Evolutionary conservation across 768 basidiomycete genomes (phyloP).

Genomic region (Boletellus sp.): DNA sequence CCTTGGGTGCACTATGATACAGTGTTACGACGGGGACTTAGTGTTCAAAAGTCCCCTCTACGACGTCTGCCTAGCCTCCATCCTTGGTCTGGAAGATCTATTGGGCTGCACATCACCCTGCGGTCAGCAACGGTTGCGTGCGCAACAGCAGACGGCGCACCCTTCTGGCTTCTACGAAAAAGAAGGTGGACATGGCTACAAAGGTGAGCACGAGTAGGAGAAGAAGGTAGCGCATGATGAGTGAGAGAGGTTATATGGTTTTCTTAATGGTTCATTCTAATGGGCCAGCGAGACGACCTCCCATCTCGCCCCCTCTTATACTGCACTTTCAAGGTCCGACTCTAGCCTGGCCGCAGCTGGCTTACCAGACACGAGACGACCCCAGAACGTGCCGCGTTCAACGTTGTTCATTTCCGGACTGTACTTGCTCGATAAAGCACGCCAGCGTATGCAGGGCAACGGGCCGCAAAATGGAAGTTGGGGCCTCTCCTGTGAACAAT

Average conservation of each 20-base stretch:
- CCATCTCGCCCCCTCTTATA: constrained; percentile 21
- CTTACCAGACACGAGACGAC: constrained; percentile 18
- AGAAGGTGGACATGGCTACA: constrained; percentile 27
- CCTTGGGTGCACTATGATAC: constrained; percentile 23
- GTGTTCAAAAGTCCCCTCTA: constrained; percentile 24
- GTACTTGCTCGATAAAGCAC: constrained; percentile 1
- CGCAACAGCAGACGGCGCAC: constrained; percentile 13
- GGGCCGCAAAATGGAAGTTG: constrained; percentile 18
- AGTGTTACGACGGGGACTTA: constrained; percentile 24
- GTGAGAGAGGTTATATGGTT: background rate
- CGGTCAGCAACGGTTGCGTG: constrained; percentile 5
- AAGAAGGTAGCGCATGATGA: constrained; percentile 26
- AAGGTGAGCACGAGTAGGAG: constrained; percentile 28
- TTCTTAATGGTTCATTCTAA: constrained; percentile 28
- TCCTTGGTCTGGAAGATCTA: constrained; percentile 13
- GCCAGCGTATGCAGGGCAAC: constrained; percentile 1
- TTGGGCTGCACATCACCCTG: constrained; percentile 13
- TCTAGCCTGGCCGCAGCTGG: background rate
- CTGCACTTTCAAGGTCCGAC: constrained; percentile 23
- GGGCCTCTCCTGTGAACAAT: background rate
- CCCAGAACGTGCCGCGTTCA: constrained; percentile 21
- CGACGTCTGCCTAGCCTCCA: constrained; percentile 1
- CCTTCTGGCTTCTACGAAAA: constrained; percentile 28
- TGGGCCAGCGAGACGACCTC: constrained; percentile 19
- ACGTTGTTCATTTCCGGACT: constrained; percentile 22